phyloP scores from a whole-genome alignment of 2,329 filamentous ascomycete genomes.

The Curvularia spicifera region DNA sequence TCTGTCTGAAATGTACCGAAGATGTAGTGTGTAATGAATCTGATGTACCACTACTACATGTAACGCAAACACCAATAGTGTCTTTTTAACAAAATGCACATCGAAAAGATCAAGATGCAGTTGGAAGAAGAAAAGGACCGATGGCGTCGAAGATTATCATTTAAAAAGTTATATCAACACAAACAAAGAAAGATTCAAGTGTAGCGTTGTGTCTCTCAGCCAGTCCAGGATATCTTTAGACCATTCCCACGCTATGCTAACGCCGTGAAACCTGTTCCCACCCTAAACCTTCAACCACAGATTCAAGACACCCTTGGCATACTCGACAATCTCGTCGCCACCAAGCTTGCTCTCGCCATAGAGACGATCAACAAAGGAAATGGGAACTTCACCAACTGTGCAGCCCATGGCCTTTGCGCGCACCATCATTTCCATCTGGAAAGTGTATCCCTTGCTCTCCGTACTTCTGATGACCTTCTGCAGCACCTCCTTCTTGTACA shows the following conservation, averaged over 20 bases:
- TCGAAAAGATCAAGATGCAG: not conserved
- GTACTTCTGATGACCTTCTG: constrained; percentile 89
- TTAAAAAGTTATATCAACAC: constrained; percentile 18
- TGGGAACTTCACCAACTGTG: constrained; percentile 93
- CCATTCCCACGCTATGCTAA: constrained; percentile 34
- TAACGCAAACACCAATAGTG: not conserved
- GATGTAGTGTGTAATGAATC: not conserved
- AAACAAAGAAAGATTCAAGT: constrained; percentile 13
- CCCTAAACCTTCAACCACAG: constrained; percentile 58
- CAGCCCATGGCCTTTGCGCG: constrained; percentile 94
- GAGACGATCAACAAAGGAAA: constrained; percentile 87
- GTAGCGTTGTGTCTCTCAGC: not conserved
- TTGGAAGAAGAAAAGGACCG: not conserved
- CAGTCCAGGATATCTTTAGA: constrained; percentile 10
- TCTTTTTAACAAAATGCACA: not conserved
- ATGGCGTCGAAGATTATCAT: constrained; percentile 15
- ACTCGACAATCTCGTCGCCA: constrained; percentile 94
- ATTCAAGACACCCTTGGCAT: constrained; percentile 71
- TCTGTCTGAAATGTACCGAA: not conserved
- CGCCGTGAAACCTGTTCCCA: constrained; percentile 26
- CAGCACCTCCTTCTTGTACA: constrained; percentile 91
- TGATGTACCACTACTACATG: not conserved
- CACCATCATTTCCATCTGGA: constrained; percentile 99
- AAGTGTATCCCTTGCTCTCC: constrained; percentile 95
- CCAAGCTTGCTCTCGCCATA: constrained; percentile 97